Evolutionary conservation across 2,329 filamentous ascomycete species (phyloP).

Genomic region (Colletotrichum sp.): DNA sequence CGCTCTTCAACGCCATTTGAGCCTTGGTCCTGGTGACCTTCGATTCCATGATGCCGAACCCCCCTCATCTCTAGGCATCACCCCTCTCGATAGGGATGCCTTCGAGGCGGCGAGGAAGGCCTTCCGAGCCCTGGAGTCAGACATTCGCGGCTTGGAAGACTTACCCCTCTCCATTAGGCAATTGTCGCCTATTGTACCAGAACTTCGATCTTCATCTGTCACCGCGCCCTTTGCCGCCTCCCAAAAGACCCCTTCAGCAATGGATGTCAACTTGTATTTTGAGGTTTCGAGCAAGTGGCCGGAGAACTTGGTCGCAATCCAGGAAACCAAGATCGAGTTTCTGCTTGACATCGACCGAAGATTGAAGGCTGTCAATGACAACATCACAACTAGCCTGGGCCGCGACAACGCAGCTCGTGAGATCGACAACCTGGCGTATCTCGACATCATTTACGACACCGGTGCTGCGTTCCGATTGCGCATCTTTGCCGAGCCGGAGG

Average conservation of each 20-base stretch:
- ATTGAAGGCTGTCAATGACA: conserved; percentile 65
- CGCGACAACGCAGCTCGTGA: conserved; percentile 76
- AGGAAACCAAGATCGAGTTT: conserved; percentile 93
- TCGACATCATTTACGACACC: conserved; percentile 79
- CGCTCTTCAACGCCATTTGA: conserved; percentile 73
- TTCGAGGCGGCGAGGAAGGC: conserved; percentile 75
- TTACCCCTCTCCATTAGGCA: conserved; percentile 87
- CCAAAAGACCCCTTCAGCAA: conserved; percentile 57
- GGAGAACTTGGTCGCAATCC: conserved; percentile 87
- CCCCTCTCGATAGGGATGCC: conserved; percentile 53
- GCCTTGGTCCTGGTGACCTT: conserved; percentile 59
- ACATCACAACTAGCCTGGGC: conserved; percentile 73
- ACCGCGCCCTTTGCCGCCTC: conserved; percentile 53
- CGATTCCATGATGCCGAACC: conserved; percentile 56
- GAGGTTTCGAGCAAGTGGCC: conserved; percentile 95
- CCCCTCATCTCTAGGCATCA: conserved; percentile 50
- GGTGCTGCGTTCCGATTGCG: conserved; percentile 82
- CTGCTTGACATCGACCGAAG: conserved; percentile 77
- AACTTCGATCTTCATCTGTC: conserved; percentile 76
- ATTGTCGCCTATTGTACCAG: conserved; percentile 73
- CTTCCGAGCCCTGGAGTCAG: conserved; percentile 76
- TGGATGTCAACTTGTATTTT: conserved; percentile 86
- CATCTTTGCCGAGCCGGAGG: conserved; percentile 88
- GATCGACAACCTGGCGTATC: conserved; percentile 77
- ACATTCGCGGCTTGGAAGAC: conserved; percentile 79